These are phyloP conservation scores for Candida krabiensis DNA, from an alignment of 805 yeast species.

Conservation along the genomic window DNA sequence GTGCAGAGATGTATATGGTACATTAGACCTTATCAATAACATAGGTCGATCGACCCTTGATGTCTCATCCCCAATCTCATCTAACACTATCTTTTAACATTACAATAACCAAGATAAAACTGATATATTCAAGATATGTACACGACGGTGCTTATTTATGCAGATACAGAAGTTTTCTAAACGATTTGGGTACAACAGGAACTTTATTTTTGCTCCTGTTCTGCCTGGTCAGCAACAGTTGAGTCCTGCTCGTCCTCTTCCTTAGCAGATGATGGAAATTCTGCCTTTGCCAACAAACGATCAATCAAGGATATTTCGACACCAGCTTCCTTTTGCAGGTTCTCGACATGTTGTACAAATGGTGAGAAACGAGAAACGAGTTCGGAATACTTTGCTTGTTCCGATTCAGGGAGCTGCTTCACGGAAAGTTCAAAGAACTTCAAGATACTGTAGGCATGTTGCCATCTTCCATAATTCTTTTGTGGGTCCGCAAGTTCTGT, in stretches of 20 bases:
- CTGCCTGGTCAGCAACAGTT: too few relatives aligned
- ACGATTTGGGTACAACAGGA: too few relatives aligned
- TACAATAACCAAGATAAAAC: too few relatives aligned
- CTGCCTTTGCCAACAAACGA: slow-evolving; percentile 7
- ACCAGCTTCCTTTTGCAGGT: slow-evolving; percentile 10
- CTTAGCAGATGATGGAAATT: background rate
- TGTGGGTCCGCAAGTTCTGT: slow-evolving; percentile 5
- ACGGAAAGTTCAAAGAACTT: slow-evolving; percentile 17
- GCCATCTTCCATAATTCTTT: slow-evolving; percentile 12
- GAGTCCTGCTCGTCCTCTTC: slow-evolving; percentile 5
- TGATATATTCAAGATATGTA: background rate
- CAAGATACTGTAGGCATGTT: slow-evolving; percentile 20
- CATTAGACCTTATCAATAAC: too few relatives aligned
- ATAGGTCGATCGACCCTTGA: too few relatives aligned
- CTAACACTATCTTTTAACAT: too few relatives aligned
- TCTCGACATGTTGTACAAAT: slow-evolving; percentile 17
- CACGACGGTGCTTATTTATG: background rate
- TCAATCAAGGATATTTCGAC: slow-evolving; percentile 10
- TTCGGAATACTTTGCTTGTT: slow-evolving; percentile 8
- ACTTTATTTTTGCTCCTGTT: too few relatives aligned
- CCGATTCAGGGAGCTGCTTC: slow-evolving; percentile 8
- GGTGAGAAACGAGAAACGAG: slow-evolving; percentile 11
- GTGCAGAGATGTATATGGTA: background rate
- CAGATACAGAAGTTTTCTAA: background rate
- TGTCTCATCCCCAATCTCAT: too few relatives aligned